Evolutionary conservation across 352 stramenopile species (phyloP).

Genomic region (Phytopythium cucurbitacearum): DNA sequence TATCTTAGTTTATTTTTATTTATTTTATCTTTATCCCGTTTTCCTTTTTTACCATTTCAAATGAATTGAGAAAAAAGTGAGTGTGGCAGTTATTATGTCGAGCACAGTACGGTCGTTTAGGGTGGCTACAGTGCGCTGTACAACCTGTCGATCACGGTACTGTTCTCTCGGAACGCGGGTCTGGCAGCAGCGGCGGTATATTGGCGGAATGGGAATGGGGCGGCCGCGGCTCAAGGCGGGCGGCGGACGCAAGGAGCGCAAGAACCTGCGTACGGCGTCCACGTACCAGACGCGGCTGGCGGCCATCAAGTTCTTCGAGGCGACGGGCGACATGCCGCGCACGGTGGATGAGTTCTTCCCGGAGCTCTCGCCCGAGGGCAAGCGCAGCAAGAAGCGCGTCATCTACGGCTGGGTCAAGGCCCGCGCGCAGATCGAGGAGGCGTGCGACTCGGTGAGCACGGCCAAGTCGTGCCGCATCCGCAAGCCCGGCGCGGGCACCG

Average conservation of each 20-base stretch:
- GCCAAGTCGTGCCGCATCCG: constrained; percentile 28
- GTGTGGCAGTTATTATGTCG: no score
- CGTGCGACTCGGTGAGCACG: constrained; percentile 25
- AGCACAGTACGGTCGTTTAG: no score
- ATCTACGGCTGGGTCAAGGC: constrained; percentile 30
- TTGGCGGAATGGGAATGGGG: constrained; percentile 10
- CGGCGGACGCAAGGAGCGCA: constrained; percentile 24
- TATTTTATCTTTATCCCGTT: no score
- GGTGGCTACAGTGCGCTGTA: no score
- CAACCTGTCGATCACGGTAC: no score
- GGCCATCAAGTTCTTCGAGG: constrained; percentile 23
- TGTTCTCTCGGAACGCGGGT: no score
- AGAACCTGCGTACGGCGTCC: constrained; percentile 26
- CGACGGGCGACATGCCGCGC: constrained; percentile 17
- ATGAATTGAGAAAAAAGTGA: no score
- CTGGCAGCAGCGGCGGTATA: background rate
- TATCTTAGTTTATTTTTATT: no score
- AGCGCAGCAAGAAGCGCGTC: constrained; percentile 33
- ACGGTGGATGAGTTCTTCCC: constrained; percentile 28
- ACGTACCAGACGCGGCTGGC: constrained; percentile 30
- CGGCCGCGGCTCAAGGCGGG: constrained; percentile 16
- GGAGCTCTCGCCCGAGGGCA: constrained; percentile 14
- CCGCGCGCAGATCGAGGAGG: constrained; percentile 27
- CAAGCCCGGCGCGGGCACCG: constrained; percentile 17
- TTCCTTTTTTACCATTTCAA: no score